These are phyloP conservation scores for Penicillium ochrochloron DNA, from an alignment of 495 filamentous ascomycete genomes.

Conservation along the genomic window DNA sequence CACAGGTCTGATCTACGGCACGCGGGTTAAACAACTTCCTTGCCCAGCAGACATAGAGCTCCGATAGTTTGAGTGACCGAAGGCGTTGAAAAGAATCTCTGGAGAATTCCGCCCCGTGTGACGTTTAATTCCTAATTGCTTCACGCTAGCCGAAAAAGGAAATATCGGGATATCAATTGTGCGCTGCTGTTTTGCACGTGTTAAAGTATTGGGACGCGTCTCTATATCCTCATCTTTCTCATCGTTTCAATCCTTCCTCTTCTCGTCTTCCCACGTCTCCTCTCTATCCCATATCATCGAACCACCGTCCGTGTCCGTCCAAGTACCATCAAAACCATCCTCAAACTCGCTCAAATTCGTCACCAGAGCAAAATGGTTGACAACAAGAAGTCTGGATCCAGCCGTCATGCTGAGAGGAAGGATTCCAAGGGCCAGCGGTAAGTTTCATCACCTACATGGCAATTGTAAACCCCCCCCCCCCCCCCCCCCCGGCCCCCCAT, in stretches of 20 bases:
- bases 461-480: too few relatives aligned
- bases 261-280: not conserved
- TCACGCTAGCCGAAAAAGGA: not conserved
- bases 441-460: too few relatives aligned
- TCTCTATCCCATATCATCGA: not conserved
- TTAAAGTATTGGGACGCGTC: not conserved
- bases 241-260: not conserved
- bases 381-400: not conserved
- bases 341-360: not conserved
- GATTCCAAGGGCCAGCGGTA: not conserved
- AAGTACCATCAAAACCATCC: not conserved
- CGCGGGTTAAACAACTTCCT: too few relatives aligned
- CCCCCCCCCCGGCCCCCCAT: too few relatives aligned
- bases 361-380: not conserved
- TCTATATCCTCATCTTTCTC: not conserved
- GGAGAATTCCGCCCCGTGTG: too few relatives aligned
- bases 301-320: not conserved
- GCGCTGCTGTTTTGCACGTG: not conserved
- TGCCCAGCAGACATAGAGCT: too few relatives aligned
- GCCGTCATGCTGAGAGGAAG: not conserved
- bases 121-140: too few relatives aligned
- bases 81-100: too few relatives aligned
- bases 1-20: too few relatives aligned
- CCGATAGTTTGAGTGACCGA: too few relatives aligned
- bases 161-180: not conserved